Conservation (phyloP, 305 asterid genomes). For the Striga hermonthica region DNA sequence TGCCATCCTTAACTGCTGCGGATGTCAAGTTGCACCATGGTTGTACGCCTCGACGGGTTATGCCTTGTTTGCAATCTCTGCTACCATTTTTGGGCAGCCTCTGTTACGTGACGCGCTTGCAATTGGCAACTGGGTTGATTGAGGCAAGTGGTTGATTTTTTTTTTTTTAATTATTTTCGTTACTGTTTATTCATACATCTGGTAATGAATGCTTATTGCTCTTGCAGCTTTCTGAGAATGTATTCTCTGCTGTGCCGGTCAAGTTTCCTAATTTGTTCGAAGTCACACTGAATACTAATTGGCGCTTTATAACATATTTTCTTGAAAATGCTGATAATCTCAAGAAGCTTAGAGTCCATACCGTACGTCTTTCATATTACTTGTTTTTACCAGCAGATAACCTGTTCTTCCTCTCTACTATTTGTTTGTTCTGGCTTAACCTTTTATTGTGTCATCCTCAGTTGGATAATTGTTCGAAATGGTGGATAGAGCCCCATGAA, state of each 20-base stretch:
- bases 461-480: background rate
- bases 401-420: too few species aligned
- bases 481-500: background rate
- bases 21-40: background rate
- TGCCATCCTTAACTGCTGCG: background rate
- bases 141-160: background rate
- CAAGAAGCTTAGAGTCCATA: background rate
- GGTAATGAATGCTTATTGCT: background rate
- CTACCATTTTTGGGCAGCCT: background rate
- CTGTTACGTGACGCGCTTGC: background rate
- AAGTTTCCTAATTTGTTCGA: background rate
- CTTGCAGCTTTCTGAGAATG: background rate
- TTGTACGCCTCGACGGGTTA: background rate
- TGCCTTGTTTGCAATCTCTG: background rate
- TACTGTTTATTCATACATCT: background rate
- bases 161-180: background rate
- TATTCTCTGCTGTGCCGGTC: background rate
- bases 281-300: background rate
- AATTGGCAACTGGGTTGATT: background rate
- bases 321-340: constrained; percentile 5
- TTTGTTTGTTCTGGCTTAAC: too few species aligned
- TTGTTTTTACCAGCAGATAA: too few species aligned
- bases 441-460: background rate
- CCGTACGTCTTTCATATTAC: background rate
- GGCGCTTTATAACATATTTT: background rate